Evolutionary conservation across 2,329 filamentous ascomycete species (phyloP).

Genomic region (Epichloe scottii): DNA sequence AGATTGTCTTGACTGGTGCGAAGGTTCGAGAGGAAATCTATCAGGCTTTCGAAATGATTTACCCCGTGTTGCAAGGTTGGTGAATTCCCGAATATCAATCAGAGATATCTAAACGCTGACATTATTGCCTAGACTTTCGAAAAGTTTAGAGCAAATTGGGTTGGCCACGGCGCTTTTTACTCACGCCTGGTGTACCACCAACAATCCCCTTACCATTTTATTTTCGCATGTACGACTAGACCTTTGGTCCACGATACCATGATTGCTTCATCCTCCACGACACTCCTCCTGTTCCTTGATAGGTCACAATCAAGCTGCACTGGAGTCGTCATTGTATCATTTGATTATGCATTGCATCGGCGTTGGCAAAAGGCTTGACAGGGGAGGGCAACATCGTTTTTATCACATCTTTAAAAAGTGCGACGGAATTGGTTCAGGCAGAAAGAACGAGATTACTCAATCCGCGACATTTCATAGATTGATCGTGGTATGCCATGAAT

Average conservation of each 20-base stretch:
- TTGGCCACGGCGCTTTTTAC: slow-evolving; percentile 3
- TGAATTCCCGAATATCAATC: slow-evolving; percentile 6
- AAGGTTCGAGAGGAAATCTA: slow-evolving; percentile 98
- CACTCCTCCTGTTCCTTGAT: slow-evolving; percentile 7
- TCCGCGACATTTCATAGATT: slow-evolving; percentile 29
- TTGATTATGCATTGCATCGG: slow-evolving; percentile 43
- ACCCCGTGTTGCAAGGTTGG: slow-evolving; percentile 81
- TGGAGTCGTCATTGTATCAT: slow-evolving; percentile 24
- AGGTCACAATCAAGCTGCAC: slow-evolving; percentile 13
- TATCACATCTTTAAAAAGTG: slow-evolving; percentile 7
- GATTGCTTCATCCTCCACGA: slow-evolving; percentile 22
- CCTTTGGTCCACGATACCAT: slow-evolving; percentile 34
- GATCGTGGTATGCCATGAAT: slow-evolving; percentile 16
- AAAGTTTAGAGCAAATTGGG: slow-evolving; percentile 32
- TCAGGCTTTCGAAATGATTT: slow-evolving; percentile 93
- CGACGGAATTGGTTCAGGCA: slow-evolving; percentile 20
- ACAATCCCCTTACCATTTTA: slow-evolving; percentile 12
- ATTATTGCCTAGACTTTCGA: slow-evolving; percentile 36
- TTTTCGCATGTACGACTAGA: slow-evolving; percentile 27
- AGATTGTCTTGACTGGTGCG: slow-evolving; percentile 94
- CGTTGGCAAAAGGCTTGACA: slow-evolving; percentile 32
- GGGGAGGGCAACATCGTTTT: slow-evolving; percentile 17
- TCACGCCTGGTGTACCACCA: slow-evolving; percentile 9
- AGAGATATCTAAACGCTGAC: not conserved
- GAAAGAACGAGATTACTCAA: slow-evolving; percentile 25